A percentile compares a stretch with the other conserved stretches of the same genome.
Evolutionary conservation across 2,329 filamentous ascomycete genomes (phyloP).

Genomic region (Paecilomyces niveus): DNA sequence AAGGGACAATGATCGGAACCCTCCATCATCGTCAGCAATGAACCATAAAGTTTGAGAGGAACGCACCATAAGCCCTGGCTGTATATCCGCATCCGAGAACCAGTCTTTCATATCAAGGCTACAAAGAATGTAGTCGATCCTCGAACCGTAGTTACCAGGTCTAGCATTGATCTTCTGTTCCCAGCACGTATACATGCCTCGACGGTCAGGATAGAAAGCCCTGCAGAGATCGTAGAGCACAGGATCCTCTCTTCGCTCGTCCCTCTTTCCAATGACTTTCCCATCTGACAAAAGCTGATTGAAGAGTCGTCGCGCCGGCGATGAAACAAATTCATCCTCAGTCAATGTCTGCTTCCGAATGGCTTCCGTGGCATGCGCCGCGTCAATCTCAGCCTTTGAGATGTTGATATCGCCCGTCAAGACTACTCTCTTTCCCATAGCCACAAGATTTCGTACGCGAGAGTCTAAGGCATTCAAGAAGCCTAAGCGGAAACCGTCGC

Average conservation of each 20-base stretch:
- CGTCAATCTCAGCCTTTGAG: constrained; percentile 61
- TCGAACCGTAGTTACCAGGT: constrained; percentile 85
- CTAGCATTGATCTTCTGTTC: constrained; percentile 90
- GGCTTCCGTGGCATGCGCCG: constrained; percentile 63
- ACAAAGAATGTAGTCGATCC: constrained; percentile 91
- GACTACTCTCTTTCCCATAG: constrained; percentile 75
- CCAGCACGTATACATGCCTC: constrained; percentile 97
- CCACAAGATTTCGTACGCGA: constrained; percentile 74
- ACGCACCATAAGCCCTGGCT: constrained; percentile 71
- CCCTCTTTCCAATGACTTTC: constrained; percentile 56
- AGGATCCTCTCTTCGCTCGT: constrained; percentile 61
- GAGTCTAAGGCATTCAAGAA: constrained; percentile 77
- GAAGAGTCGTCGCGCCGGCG: constrained; percentile 67
- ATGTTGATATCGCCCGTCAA: constrained; percentile 88
- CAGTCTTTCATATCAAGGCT: constrained; percentile 70
- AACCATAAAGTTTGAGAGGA: not conserved
- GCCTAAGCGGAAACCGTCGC: constrained; percentile 72
- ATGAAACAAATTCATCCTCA: constrained; percentile 64
- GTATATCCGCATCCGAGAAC: constrained; percentile 77
- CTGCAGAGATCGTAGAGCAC: constrained; percentile 80
- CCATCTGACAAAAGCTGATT: constrained; percentile 78
- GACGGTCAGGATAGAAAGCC: constrained; percentile 68
- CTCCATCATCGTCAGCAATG: constrained; percentile 26
- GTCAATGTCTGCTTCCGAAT: constrained; percentile 64
- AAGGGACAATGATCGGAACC: constrained; percentile 97